Percentiles rank a stretch among this genome's conserved stretches.
Evolutionary conservation across 176 grass and related monocot genomes (phyloP).

Genomic region (Aegilops bicornis): DNA sequence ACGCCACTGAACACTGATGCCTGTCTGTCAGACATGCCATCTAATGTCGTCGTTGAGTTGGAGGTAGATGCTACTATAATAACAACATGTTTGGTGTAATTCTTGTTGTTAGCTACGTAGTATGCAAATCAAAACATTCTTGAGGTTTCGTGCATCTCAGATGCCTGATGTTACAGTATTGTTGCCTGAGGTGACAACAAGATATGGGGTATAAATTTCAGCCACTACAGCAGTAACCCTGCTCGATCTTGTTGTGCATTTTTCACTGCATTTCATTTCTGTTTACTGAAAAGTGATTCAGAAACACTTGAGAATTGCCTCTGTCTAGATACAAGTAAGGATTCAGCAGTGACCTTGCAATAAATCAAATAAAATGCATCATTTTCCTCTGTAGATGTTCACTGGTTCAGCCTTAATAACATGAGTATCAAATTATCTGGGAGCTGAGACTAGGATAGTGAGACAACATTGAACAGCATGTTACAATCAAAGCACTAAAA

Average conservation of each 20-base stretch:
- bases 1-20: background rate
- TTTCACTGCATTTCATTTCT: background rate
- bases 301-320: background rate
- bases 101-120: background rate
- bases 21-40: constrained; percentile 25
- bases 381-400: background rate
- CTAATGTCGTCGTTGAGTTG: constrained; percentile 34
- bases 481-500: background rate
- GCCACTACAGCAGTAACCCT: background rate
- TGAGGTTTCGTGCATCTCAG: background rate
- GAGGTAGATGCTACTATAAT: background rate
- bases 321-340: background rate
- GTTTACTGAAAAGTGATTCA: background rate
- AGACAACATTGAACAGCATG: background rate
- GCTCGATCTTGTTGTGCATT: constrained; percentile 4
- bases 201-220: background rate
- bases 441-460: background rate
- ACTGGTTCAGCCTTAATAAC: background rate
- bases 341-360: background rate
- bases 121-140: background rate
- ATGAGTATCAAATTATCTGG: background rate
- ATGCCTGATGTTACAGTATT: background rate
- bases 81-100: background rate
- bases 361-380: background rate
- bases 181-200: background rate